Evolutionary conservation across 2,329 filamentous ascomycete genomes (phyloP).

Genomic region (Pyrenochaeta sp.): DNA sequence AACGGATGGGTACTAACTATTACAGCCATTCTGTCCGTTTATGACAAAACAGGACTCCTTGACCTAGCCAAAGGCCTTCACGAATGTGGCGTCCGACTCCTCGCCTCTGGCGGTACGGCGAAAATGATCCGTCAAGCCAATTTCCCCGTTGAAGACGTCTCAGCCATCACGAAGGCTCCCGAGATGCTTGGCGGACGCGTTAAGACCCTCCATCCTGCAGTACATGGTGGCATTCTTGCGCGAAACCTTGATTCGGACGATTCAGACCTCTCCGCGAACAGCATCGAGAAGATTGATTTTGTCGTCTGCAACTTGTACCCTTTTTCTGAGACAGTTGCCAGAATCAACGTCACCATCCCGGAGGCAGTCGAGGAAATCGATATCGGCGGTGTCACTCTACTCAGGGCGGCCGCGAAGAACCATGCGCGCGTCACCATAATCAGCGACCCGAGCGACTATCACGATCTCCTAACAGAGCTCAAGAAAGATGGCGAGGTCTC

Average conservation of each 20-base stretch:
- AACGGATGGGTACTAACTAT: conserved; percentile 8
- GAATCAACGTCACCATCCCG: conserved; percentile 94
- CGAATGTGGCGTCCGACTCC: conserved; percentile 61
- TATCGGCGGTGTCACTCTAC: conserved; percentile 93
- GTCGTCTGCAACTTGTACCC: conserved; percentile 95
- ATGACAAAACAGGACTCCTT: conserved; percentile 84
- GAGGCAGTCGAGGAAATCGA: conserved; percentile 99
- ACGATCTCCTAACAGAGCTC: conserved; percentile 91
- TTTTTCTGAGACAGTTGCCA: conserved; percentile 97
- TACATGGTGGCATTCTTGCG: conserved; percentile 84
- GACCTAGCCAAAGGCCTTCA: conserved; percentile 51
- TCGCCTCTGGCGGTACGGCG: conserved; percentile 94
- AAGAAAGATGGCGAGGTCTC: conserved; percentile 85
- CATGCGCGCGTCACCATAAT: conserved; percentile 95
- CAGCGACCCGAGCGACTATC: conserved; percentile 92
- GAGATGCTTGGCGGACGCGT: conserved; percentile 94
- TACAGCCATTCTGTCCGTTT: conserved; percentile 91
- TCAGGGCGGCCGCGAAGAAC: conserved; percentile 97
- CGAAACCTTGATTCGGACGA: conserved; percentile 94
- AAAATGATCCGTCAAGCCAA: conserved; percentile 97
- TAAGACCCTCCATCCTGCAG: conserved; percentile 96
- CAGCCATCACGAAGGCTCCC: conserved; percentile 90
- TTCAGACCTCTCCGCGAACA: conserved; percentile 77
- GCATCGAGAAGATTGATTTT: conserved; percentile 54
- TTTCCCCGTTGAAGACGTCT: conserved; percentile 97